Evolutionary conservation across 108 stramenopile species (phyloP).

Genomic region (Asterionellopsis glacialis): DNA sequence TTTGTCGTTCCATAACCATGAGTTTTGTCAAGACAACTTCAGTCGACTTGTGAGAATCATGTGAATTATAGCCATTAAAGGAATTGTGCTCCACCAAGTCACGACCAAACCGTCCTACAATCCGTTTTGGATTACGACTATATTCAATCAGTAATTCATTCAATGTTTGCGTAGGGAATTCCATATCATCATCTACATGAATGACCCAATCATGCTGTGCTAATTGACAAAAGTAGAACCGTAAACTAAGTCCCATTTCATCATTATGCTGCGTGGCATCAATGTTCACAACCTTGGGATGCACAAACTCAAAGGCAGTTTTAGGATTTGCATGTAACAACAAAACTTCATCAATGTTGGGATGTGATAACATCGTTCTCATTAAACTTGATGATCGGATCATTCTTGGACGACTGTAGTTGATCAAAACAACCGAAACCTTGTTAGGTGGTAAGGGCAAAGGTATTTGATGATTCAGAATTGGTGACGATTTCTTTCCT

Average conservation of each 20-base stretch:
- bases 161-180: slow-evolving; percentile 21
- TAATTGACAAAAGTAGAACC: slow-evolving; percentile 32
- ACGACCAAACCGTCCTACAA: slow-evolving; percentile 36
- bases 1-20: slow-evolving; percentile 38
- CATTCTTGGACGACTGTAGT: slow-evolving; percentile 35
- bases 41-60: slow-evolving; percentile 5
- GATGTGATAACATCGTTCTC: slow-evolving; percentile 23
- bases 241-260: slow-evolving; percentile 28
- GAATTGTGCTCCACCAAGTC: slow-evolving; percentile 9
- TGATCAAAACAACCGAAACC: slow-evolving; percentile 38
- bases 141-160: slow-evolving; percentile 27
- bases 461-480: neutral
- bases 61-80: slow-evolving; percentile 34
- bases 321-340: slow-evolving; percentile 30
- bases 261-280: slow-evolving; percentile 29
- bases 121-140: slow-evolving; percentile 25
- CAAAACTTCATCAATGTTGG: slow-evolving; percentile 28
- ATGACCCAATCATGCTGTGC: slow-evolving; percentile 31
- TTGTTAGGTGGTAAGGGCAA: slow-evolving; percentile 2
- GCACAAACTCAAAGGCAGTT: slow-evolving; percentile 27
- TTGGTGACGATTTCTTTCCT: too few species aligned
- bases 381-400: slow-evolving; percentile 22
- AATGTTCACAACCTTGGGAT: slow-evolving; percentile 33
- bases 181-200: slow-evolving; percentile 39
- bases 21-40: slow-evolving; percentile 42